Evolutionary conservation across 1,284 basidiomycete genomes (phyloP).

Genomic region (Leccinum proliferum): DNA sequence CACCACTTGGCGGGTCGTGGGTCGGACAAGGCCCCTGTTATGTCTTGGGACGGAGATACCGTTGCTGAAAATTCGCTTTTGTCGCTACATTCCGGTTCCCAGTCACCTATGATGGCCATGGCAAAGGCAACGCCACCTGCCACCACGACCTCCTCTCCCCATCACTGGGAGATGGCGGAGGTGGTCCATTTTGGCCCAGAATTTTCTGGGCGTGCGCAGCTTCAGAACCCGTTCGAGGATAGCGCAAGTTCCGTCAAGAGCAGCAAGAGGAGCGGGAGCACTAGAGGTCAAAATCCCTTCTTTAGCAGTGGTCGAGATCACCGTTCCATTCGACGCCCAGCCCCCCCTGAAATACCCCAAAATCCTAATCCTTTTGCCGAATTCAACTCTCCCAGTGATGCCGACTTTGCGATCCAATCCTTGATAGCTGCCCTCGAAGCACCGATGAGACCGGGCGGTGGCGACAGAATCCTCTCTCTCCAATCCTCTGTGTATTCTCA

Average conservation of each 20-base stretch:
- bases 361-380: slow-evolving; percentile 35
- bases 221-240: slow-evolving; percentile 40
- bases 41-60: slow-evolving; percentile 55
- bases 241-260: slow-evolving; percentile 20
- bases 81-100: slow-evolving; percentile 38
- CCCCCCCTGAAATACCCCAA: slow-evolving; percentile 23
- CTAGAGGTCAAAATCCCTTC: slow-evolving; percentile 56
- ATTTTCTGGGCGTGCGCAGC: slow-evolving; percentile 14
- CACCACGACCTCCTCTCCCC: slow-evolving; percentile 38
- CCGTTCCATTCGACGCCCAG: slow-evolving; percentile 20
- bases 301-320: slow-evolving; percentile 41
- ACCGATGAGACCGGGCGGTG: slow-evolving; percentile 36
- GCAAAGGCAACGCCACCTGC: slow-evolving; percentile 58
- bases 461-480: slow-evolving; percentile 43
- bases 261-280: slow-evolving; percentile 28
- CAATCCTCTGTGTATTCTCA: slow-evolving; percentile 35
- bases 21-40: slow-evolving; percentile 23
- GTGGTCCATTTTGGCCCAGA: slow-evolving; percentile 38
- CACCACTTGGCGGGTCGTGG: slow-evolving; percentile 38
- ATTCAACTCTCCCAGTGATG: slow-evolving; percentile 9
- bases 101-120: slow-evolving; percentile 48
- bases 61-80: slow-evolving; percentile 45
- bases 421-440: slow-evolving; percentile 59
- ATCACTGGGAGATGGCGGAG: slow-evolving; percentile 69
- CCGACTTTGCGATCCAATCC: slow-evolving; percentile 37